phyloP scores from a whole-genome alignment of 495 filamentous ascomycete species.

The Xanthoparmelia taractica region DNA sequence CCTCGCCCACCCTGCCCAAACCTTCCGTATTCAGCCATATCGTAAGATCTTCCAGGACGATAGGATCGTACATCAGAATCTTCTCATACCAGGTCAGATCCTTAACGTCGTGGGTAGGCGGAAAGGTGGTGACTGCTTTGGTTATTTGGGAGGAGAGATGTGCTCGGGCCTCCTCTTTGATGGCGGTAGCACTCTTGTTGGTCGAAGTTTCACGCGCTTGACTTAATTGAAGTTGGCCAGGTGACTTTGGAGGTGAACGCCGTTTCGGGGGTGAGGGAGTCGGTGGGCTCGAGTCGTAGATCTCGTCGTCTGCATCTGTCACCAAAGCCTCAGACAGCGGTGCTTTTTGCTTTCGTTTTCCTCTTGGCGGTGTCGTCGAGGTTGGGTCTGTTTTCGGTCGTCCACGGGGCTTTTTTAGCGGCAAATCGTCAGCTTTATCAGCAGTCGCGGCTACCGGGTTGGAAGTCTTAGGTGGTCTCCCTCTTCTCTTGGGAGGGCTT shows the following conservation, averaged over 20 bases:
- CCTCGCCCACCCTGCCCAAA: slow-evolving; percentile 51
- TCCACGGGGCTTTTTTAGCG: slow-evolving; percentile 33
- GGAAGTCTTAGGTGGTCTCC: slow-evolving; percentile 16
- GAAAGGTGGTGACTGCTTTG: slow-evolving; percentile 48
- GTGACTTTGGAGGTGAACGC: neutral
- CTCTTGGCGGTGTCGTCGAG: slow-evolving; percentile 10
- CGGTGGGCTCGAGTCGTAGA: slow-evolving; percentile 16
- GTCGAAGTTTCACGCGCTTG: neutral
- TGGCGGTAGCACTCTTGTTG: neutral
- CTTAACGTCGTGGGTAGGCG: slow-evolving; percentile 41
- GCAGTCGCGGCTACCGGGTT: neutral
- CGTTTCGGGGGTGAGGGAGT: slow-evolving; percentile 12
- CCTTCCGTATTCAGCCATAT: slow-evolving; percentile 73
- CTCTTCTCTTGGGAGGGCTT: slow-evolving; percentile 19
- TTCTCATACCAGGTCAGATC: slow-evolving; percentile 75
- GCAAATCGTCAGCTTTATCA: neutral
- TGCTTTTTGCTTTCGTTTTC: slow-evolving; percentile 16
- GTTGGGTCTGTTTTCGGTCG: slow-evolving; percentile 36
- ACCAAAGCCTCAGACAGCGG: slow-evolving; percentile 10
- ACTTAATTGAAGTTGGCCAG: slow-evolving; percentile 8
- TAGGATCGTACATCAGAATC: slow-evolving; percentile 89
- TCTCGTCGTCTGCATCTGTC: slow-evolving; percentile 24
- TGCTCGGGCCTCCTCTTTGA: slow-evolving; percentile 6
- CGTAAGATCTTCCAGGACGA: slow-evolving; percentile 79
- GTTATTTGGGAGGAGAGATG: slow-evolving; percentile 46